Conservation (phyloP, 2,329 filamentous ascomycete genomes). For the Ceratocystis destructans region DNA sequence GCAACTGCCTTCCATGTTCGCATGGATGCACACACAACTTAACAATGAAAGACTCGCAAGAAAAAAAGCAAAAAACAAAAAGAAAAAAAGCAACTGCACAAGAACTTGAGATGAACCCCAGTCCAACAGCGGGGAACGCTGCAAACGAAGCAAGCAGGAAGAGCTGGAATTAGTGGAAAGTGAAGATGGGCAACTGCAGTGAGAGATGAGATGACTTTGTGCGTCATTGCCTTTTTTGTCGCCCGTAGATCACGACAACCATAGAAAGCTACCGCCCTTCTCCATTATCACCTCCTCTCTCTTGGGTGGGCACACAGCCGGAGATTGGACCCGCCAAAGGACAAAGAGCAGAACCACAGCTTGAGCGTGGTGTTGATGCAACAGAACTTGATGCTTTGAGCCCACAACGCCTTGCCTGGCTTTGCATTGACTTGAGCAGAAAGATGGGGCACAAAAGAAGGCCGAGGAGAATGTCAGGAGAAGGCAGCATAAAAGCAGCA, state of each 20-base stretch:
- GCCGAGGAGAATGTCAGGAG: no score
- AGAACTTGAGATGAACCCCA: not conserved
- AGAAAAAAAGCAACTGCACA: not conserved
- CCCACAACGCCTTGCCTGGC: not conserved
- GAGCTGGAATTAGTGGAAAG: not conserved
- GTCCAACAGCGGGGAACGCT: no score
- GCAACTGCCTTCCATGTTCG: not conserved
- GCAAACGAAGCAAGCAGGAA: not conserved
- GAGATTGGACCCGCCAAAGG: not conserved
- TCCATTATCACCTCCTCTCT: no score
- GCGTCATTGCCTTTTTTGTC: not conserved
- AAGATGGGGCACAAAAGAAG: not conserved
- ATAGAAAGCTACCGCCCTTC: not conserved
- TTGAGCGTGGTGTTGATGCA: not conserved
- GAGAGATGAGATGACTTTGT: conserved; percentile 3
- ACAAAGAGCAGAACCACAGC: not conserved
- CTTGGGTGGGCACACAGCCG: not conserved
- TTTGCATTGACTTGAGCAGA: not conserved
- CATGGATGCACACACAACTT: no score
- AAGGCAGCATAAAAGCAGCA: no score
- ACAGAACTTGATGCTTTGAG: not conserved
- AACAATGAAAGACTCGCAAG: not conserved
- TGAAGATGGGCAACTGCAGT: not conserved
- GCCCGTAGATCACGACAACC: not conserved
- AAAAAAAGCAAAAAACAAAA: not conserved